These are phyloP conservation scores for Alternaria sp. DNA, from an alignment of 2,329 filamentous ascomycete genomes.

Conservation along the genomic window DNA sequence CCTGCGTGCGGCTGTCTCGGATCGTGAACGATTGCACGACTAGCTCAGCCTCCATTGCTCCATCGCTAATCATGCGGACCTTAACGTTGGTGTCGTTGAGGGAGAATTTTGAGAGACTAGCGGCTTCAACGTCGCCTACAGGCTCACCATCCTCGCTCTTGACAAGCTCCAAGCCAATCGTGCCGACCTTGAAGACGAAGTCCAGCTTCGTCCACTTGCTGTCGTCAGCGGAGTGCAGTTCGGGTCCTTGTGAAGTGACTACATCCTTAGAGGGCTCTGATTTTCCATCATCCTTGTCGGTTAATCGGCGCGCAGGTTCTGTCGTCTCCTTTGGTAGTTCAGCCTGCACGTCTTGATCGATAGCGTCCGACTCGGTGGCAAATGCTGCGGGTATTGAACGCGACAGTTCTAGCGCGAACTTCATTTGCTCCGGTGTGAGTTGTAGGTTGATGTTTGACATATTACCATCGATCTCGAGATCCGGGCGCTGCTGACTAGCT, in stretches of 20 bases:
- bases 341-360: constrained; percentile 76
- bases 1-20: constrained; percentile 85
- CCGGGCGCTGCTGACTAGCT: constrained; percentile 78
- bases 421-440: constrained; percentile 89
- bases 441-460: constrained; percentile 94
- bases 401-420: constrained; percentile 86
- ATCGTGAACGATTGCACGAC: constrained; percentile 95
- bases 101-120: constrained; percentile 92
- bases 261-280: constrained; percentile 58
- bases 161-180: constrained; percentile 87
- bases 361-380: constrained; percentile 72
- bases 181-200: constrained; percentile 86
- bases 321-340: constrained; percentile 70
- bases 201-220: constrained; percentile 89
- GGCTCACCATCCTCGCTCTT: constrained; percentile 78
- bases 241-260: constrained; percentile 64
- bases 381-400: constrained; percentile 90
- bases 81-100: constrained; percentile 93
- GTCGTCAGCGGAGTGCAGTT: constrained; percentile 72
- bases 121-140: constrained; percentile 77
- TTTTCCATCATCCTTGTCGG: constrained; percentile 48
- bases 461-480: constrained; percentile 87
- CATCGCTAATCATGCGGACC: constrained; percentile 90
- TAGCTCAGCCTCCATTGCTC: constrained; percentile 90
- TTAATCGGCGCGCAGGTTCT: constrained; percentile 58